phyloP scores from a whole-genome alignment of 164 flowering plant genomes.

The Liriodendron chinense region DNA sequence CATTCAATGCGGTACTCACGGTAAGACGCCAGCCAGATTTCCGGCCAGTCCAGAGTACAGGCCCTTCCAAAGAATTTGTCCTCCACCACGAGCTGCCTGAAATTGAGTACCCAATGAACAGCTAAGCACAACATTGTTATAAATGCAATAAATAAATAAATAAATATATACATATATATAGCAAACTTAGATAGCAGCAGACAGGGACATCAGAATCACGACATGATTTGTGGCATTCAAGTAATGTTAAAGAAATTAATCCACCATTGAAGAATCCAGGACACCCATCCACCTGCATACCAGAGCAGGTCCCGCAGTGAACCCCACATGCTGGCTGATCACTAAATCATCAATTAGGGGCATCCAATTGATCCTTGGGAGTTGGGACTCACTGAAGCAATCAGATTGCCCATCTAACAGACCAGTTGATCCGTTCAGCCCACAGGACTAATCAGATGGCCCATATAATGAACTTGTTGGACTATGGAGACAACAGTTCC shows the following conservation, averaged over 20 bases:
- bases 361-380: too few relatives aligned
- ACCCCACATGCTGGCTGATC: too few relatives aligned
- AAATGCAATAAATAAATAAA: neutral
- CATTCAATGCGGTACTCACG: conserved; percentile 47
- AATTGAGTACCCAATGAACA: conserved; percentile 1
- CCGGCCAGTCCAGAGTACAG: conserved; percentile 89
- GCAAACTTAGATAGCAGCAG: neutral
- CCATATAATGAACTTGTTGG: too few relatives aligned
- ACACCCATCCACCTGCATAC: too few relatives aligned
- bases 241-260: neutral
- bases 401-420: too few relatives aligned
- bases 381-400: too few relatives aligned
- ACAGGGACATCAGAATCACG: neutral
- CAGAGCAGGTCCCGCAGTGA: too few relatives aligned
- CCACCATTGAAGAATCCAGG: too few relatives aligned
- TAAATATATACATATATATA: neutral
- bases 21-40: conserved; percentile 90
- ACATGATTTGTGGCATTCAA: neutral
- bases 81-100: conserved; percentile 86
- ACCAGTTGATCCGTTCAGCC: too few relatives aligned
- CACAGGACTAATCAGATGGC: too few relatives aligned
- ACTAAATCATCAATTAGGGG: too few relatives aligned
- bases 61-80: conserved; percentile 66
- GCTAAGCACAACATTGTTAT: neutral
- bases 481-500: too few relatives aligned